Evolutionary conservation across 805 yeast genomes (phyloP), one percentile per base, ranked within the genome.

Genomic region (Alloascoidea africana): DNA sequence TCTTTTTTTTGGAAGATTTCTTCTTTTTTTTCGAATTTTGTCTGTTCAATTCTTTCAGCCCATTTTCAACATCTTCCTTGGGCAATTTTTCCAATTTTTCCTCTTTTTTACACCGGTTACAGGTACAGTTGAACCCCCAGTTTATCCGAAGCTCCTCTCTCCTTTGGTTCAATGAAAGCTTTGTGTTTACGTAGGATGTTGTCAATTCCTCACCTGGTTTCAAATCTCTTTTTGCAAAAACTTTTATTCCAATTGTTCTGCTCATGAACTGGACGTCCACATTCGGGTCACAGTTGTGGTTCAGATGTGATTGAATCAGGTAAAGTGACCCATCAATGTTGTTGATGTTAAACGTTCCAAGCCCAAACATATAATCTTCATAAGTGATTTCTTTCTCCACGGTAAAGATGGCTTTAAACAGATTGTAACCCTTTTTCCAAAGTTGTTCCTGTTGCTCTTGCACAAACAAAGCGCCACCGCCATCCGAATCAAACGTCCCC

Each of bases 41-140:
- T 36, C 13, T 23, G 8, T 8, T 23, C 2, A 36, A 16, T 5
- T 27, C 18, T 8, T 33, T 30, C 11, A 27, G 19, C 11, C 34
- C 8, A 8, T 38, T 11, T 14, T 17, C 42, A 14, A 13, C 38
- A 16, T 14, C 37, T 4, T 19, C 14, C n/a, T 8, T 23, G 8
- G 30, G n/a, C n/a, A 23, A 23, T 23, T 23, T 23, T 23, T 23
- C 30, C 30, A 23, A 23, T 23, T 68, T 65, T 39, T 73, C 62
- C 44, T 80, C 87, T 4, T 58, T 59, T 46, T 68, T 66, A 54
- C 94, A 84, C 44, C 78, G 68, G 8, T 55, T 47, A 52, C 94
- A 84, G 17, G 52, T 54, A 54, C 94, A 84, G 14, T 67, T 49
- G 53, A 84, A 84, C 3, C 94, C 94, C 83, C 85, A 84, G 46